These are phyloP conservation scores for Citrus glauca DNA, from an alignment of 345 rosid genomes.

Conservation along the genomic window DNA sequence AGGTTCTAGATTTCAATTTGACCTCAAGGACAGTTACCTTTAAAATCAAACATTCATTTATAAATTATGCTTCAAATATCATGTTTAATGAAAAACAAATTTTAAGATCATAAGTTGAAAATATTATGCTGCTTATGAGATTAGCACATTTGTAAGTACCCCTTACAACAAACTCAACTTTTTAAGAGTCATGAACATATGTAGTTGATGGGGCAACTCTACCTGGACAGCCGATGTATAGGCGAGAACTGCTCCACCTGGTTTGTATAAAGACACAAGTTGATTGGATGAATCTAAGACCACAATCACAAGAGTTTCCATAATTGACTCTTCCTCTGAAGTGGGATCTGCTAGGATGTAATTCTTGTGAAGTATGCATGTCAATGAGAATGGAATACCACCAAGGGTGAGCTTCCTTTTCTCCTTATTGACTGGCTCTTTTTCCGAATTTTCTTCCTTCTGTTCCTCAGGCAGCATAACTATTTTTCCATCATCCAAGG, in stretches of 20 bases:
- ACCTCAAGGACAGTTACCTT: neutral
- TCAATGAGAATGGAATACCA: conserved; percentile 69
- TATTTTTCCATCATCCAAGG: conserved; percentile 75
- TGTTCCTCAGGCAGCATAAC: conserved; percentile 43
- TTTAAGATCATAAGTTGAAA: neutral
- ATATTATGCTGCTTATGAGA: neutral
- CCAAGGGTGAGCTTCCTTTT: conserved; percentile 65
- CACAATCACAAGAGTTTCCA: conserved; percentile 72
- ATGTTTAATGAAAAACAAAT: neutral
- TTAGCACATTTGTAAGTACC: neutral
- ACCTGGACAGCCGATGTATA: conserved; percentile 63
- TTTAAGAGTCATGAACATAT: neutral
- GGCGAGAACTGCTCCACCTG: conserved; percentile 80
- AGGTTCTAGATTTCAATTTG: neutral
- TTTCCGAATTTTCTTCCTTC: conserved; percentile 36
- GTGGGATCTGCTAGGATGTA: conserved; percentile 86
- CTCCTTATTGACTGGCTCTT: conserved; percentile 64
- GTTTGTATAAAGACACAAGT: conserved; percentile 73
- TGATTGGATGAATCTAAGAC: conserved; percentile 69
- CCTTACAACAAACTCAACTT: neutral
- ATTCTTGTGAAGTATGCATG: conserved; percentile 71
- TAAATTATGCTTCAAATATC: neutral
- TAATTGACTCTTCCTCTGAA: conserved; percentile 79
- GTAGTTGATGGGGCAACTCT: conserved; percentile 6
- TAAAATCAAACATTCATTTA: neutral